Base-by-base conservation (phyloP, 345 rosid genomes). In the Salix caprea region DNA sequence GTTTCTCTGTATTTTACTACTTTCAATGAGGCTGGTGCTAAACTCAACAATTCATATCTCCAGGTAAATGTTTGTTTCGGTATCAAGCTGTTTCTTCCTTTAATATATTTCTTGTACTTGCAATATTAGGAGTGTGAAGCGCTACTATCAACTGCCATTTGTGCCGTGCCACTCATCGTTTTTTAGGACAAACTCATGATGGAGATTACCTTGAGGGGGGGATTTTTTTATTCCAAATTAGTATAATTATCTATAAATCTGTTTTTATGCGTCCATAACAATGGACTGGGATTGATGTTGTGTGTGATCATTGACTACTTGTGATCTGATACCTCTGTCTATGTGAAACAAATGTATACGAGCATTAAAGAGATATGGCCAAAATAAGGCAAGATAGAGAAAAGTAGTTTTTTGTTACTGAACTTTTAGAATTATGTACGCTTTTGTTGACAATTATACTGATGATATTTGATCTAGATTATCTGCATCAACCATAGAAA, bases 1-100 rank as follows among this genome's bases (percentile, higher is more conserved):
- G 69, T 92, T 95, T 79, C 74, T 87, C 73, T 77, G 77, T 69
- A 71, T 85, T 70, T 81, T 89, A 79, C 76, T 87, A 36, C 75
- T 88, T 69, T 87, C 85, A 14, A 71, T 77, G 40, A 84, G 82
- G 88, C 71, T 76, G 60, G 76, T 87, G 61, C 84, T 90, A 30
- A 79, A 84, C 60, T 79, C 73, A 37, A 52, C 85, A 54, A 78
- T 70, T 76, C 71, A 69, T 40, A 21, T 75, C n/a, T 82, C 69
- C 74, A 90, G 96, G 99, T 91, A 76, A 67, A 24, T 7, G 15
- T 71, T 72, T 30, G 50, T 66, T 32, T 68, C 21, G 2, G 32
- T 56, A 46, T 34, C 62, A 39, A 13, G 8, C 37, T 48, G 52
- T 12, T 21, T 61, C 50, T 60, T 60, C 15, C 15, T 11, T 21